Conservation (phyloP, 148 eudicot species). For the Rhododendron williamsianum region DNA sequence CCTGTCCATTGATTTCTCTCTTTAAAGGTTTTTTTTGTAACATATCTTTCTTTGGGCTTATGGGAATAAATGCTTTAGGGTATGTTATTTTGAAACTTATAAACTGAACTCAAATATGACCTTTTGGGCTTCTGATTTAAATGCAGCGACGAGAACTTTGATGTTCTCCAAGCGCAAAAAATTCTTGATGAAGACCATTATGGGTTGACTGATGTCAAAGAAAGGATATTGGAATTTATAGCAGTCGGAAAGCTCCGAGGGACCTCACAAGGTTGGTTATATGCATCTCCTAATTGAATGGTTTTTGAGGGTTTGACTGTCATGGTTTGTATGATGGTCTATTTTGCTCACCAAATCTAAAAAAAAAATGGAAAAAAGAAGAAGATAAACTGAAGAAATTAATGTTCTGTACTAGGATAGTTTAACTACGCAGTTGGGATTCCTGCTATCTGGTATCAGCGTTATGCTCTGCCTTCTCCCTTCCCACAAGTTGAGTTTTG, state of each 20-base stretch:
- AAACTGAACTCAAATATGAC: background rate
- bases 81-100: background rate
- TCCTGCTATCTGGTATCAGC: background rate
- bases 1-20: background rate
- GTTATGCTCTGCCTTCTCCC: background rate
- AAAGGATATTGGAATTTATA: slow-evolving; percentile 92
- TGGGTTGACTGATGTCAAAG: slow-evolving; percentile 93
- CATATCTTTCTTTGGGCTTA: slow-evolving; percentile 1
- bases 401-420: background rate
- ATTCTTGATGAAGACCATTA: slow-evolving; percentile 97
- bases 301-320: background rate
- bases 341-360: background rate
- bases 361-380: background rate
- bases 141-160: slow-evolving; percentile 95
- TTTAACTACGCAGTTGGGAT: background rate
- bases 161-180: slow-evolving; percentile 74
- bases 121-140: slow-evolving; percentile 11
- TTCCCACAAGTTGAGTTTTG: background rate
- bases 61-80: background rate
- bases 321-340: background rate
- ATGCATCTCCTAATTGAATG: background rate
- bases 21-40: background rate
- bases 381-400: background rate
- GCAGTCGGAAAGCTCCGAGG: slow-evolving; percentile 99
- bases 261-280: slow-evolving; percentile 70